These are phyloP conservation scores for Misopates orontium DNA, from an alignment of 257 asterid species.

Conservation along the genomic window DNA sequence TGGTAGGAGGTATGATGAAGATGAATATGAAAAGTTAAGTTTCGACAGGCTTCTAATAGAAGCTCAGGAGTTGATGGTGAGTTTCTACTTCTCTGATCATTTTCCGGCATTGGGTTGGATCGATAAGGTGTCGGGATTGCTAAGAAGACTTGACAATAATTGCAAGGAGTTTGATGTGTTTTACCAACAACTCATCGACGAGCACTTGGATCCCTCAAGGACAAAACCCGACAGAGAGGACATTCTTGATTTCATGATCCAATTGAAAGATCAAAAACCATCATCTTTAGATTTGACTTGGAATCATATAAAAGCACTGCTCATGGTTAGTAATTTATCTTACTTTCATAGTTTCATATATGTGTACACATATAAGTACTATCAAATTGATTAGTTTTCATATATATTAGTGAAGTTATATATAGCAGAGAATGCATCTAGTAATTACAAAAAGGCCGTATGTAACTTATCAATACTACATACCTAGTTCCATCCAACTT, in stretches of 20 bases:
- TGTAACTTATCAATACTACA: too few relatives aligned
- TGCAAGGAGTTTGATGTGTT: conserved; percentile 37
- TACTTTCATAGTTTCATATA: too few relatives aligned
- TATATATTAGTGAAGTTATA: too few relatives aligned
- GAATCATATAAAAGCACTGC: conserved; percentile 49
- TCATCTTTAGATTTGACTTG: conserved; percentile 22
- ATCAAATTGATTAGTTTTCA: too few relatives aligned
- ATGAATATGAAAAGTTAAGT: conserved; percentile 32
- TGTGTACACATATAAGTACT: too few relatives aligned
- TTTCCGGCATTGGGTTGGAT: conserved; percentile 39
- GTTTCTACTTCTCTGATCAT: conserved; percentile 35
- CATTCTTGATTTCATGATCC: conserved; percentile 41
- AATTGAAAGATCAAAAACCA: conserved; percentile 26
- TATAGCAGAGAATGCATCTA: too few relatives aligned
- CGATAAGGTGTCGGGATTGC: conserved; percentile 35
- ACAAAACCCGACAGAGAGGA: conserved; percentile 12
- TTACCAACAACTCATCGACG: conserved; percentile 38
- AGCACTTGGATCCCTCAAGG: conserved; percentile 28
- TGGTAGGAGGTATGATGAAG: conserved; percentile 38
- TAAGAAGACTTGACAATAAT: conserved; percentile 15
- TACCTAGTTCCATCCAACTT: too few relatives aligned
- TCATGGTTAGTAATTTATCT: conserved; percentile 35
- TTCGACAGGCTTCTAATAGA: conserved; percentile 34
- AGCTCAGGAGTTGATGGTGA: conserved; percentile 41
- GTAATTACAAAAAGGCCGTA: too few relatives aligned